Evolutionary conservation across 2,329 filamentous ascomycete species (phyloP), one percentile per base, ranked within the genome.

Genomic region (Podosphaera aphanis): DNA sequence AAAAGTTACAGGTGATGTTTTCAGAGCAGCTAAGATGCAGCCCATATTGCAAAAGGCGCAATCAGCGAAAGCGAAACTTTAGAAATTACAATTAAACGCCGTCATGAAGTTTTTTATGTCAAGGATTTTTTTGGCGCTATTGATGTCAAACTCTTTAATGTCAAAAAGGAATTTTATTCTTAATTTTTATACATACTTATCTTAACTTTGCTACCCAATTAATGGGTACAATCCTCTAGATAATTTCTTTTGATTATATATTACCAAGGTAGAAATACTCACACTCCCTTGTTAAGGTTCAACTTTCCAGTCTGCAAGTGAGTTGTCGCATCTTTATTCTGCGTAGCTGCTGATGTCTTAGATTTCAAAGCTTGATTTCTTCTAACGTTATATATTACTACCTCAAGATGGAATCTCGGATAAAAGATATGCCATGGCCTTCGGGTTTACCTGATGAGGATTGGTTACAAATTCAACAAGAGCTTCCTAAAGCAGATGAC

Each of bases 1-100:
- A 60, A 98, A 95, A 81, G 75, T 95, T 61, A 92, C 85, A 75
- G 90, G 90, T 51, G 85, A 95, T 62, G 77, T 95, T 50, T 95
- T 95, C 88, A 94, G 94, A 74, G 82, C 90, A 33, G 94, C 86
- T 49, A 93, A 92, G 77, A 75, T 94, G 65, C 85, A 94, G 65
- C 82, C 84, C 36, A 80, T 95, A 57, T 67, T 93, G 53, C 85
- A 84, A 71, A 90, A 85, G 71, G 81, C 83, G 33, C 79, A 84
- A 68, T 45, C 50, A 25, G 70, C 67, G 57, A 82, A 83, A 71
- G 73, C 83, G 55, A 93, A 93, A 73, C 67, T 93, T 66, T 86
- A 76, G 31, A 35, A 36, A 37, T 31, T 48, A 33, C 15, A 33
- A 33, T 7, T 33, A 33, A 33, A 33, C 13, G 29, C 29, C 13